Evolutionary conservation across 192 early-diverging fungal genomes (phyloP), one percentile per base, ranked within the genome.

Genomic region (Coemansia sp.): DNA sequence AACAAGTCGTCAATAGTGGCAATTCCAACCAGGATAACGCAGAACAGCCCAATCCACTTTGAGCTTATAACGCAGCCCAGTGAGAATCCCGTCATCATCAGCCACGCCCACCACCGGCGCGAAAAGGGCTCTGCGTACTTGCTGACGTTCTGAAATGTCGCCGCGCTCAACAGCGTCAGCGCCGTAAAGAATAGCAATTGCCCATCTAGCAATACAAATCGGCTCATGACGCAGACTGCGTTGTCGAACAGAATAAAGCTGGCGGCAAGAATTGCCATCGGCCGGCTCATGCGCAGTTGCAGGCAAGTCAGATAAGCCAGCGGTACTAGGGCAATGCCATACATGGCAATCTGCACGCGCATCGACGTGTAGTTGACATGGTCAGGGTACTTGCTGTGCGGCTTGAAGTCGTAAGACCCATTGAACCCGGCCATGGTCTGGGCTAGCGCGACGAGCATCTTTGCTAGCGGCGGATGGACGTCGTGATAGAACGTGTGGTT

Each of bases 1-100:
- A 94, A 97, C 14, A 99, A 83, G 41, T 97, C 94, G 64, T 95
- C 91, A 27, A 92, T 75, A 0, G 97, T 97, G 60, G 93, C 91
- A 58, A 97, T 62, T 29, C 96, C 96, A 60, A 97, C 93, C 53
- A 97, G 78, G 15, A 93, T 91, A 29, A 95, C 91, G 53, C 88
- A 89, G 84, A 99, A 97, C 17, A 99, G 66, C 2, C 97, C 97
- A 24, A 98, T 90, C 97, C 96, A 99, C 79, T 99, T 99, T 74
- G 42, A 97, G 82, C 74, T 71, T 45, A 85, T 73, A 25, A 91
- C 88, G 36, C 76, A 76, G 35, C 91, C 91, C 25, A 93, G 76
- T 29, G 89, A 89, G 12, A 90, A 41, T n/a, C 91, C 91, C 1
- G 90, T 88, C 41, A 83, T 63, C 27, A 80, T 32, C 19, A 93